Percentiles rank a stretch among this genome's conserved stretches.
phyloP scores from a whole-genome alignment of 495 filamentous ascomycete species.

The Durotheca rogersii region DNA sequence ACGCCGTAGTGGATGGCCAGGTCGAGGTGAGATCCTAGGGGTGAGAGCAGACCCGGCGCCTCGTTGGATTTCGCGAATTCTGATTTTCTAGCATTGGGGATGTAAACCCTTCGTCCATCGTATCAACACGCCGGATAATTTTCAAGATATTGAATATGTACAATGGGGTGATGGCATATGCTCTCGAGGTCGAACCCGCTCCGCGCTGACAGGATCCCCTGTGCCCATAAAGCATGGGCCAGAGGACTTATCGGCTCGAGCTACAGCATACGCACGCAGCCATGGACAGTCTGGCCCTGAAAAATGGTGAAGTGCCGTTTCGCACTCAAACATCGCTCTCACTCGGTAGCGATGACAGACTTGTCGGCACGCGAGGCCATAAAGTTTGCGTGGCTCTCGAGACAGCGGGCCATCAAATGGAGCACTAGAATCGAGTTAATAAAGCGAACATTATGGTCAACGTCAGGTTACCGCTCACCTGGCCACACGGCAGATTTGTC shows the following conservation, averaged over 20 bases:
- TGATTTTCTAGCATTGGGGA: conserved; percentile 1
- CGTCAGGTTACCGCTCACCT: conserved; percentile 53
- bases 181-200: not conserved
- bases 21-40: not conserved
- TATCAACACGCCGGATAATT: conserved; percentile 1
- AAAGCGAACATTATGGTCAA: not conserved
- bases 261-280: not conserved
- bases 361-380: conserved; percentile 69
- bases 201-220: not conserved
- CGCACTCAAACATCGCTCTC: not conserved
- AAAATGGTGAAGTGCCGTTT: conserved; percentile 8
- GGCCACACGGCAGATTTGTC: conserved; percentile 92
- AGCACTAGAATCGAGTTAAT: conserved; percentile 58
- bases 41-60: conserved; percentile 5
- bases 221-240: not conserved
- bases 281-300: conserved; percentile 8
- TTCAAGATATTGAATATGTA: conserved; percentile 3
- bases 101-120: not conserved
- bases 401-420: conserved; percentile 80
- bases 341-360: conserved; percentile 51
- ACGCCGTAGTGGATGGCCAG: not conserved
- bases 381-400: conserved; percentile 81
- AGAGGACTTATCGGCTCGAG: too few relatives aligned
- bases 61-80: conserved; percentile 6
- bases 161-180: not conserved